Conservation (phyloP, 345 rosid species). For the Eucalyptus sideroxylon region DNA sequence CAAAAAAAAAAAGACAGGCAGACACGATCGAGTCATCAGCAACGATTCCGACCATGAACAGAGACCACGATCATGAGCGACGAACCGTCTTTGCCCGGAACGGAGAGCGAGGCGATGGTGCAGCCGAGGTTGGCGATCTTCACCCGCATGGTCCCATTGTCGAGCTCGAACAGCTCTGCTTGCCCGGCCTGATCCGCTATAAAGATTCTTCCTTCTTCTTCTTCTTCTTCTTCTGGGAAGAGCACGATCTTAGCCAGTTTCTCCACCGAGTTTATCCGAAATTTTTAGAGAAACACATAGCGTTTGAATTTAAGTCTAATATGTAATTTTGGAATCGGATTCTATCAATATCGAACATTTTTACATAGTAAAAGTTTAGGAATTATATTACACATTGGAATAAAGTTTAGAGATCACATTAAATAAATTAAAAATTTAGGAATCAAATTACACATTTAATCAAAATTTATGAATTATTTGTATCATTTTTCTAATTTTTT, state of each 20-base stretch:
- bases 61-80: background rate
- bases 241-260: background rate
- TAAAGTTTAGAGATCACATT: too few relatives aligned
- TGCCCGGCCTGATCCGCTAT: slow-evolving; percentile 49
- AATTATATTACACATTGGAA: too few relatives aligned
- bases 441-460: too few relatives aligned
- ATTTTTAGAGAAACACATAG: background rate
- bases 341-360: too few relatives aligned
- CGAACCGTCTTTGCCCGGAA: slow-evolving; percentile 77
- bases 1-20: background rate
- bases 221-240: background rate
- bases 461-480: too few relatives aligned
- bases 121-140: slow-evolving; percentile 74
- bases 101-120: slow-evolving; percentile 63
- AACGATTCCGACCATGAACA: background rate
- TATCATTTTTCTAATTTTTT: too few relatives aligned
- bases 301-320: too few relatives aligned
- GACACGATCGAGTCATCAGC: background rate
- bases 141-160: slow-evolving; percentile 66
- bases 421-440: accelerated
- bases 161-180: slow-evolving; percentile 66
- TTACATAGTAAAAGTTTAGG: accelerated
- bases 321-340: too few relatives aligned
- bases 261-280: background rate
- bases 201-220: background rate